Evolutionary conservation across 1,139 yeast genomes (phyloP), one percentile per base, ranked within the genome.

Genomic region (Debaryomyces sp.): DNA sequence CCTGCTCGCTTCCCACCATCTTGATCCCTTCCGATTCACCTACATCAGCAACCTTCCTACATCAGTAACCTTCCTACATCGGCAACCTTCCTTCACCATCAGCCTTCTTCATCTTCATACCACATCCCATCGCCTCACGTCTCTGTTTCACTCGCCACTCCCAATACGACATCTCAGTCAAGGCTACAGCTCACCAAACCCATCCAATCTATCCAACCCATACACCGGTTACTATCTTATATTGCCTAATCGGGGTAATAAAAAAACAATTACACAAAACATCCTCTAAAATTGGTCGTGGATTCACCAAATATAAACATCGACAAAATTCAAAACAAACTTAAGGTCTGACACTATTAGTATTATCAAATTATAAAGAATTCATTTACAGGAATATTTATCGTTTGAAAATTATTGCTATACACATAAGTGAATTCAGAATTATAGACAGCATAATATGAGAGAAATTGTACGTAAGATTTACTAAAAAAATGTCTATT

Each of bases 391-490:
- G 43, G 35, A 41, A 36, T 29, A 41, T 41, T 41, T 41, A 41
- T 30, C 32, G 37, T 41, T 29, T 22, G 32, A 30, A 41, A 22
- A 41, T 36, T 22, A 41, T 41, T 41, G 36, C 27, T 41, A 29
- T 41, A 41, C 21, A 41, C 43, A 18, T 22, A 22, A 21, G 36
- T 41, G 35, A 41, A 23, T 23, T 22, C 36, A 22, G 24, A 21
- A 41, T 21, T 41, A 44, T 41, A 30, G 27, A 30, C 43, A 17
- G 15, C 36, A 41, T 47, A 55, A n/a, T 49, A 81, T 81, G 85
- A 81, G 85, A 78, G 85, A 81, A 72, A 81, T 81, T 67, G 83
- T 79, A 77, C 54, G 83, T 76, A 48, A 13, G 15, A 41, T 13
- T 23, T 34, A 5, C 2, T 10, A 6, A 22, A 8, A 24, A 10